Evolutionary conservation across 768 basidiomycete species (phyloP).

Genomic region (Hericium alpestre): DNA sequence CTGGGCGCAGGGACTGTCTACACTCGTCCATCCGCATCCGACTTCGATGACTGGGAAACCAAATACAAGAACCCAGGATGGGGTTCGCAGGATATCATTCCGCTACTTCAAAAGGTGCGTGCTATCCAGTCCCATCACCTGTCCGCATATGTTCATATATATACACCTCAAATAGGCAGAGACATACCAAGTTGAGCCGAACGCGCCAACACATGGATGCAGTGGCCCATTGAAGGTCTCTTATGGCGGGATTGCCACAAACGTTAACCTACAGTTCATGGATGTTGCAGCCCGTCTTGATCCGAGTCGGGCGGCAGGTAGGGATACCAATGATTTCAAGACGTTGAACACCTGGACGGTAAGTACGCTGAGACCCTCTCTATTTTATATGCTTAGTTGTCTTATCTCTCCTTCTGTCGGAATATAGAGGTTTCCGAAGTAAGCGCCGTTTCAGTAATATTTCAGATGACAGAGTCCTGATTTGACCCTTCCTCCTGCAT

Average conservation of each 20-base stretch:
- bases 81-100: constrained; percentile 47
- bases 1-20: constrained; percentile 28
- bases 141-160: not conserved
- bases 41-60: constrained; percentile 54
- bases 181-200: constrained; percentile 24
- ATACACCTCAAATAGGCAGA: constrained; percentile 21
- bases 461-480: not conserved
- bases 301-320: constrained; percentile 11
- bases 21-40: constrained; percentile 47
- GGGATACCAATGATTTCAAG: constrained; percentile 16
- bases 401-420: not conserved
- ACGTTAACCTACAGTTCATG: constrained; percentile 19
- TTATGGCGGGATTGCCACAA: constrained; percentile 14
- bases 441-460: constrained; percentile 1
- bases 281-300: constrained; percentile 17
- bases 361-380: not conserved
- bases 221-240: constrained; percentile 33
- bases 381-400: too few species aligned
- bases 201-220: constrained; percentile 32
- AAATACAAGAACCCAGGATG: constrained; percentile 46
- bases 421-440: constrained; percentile 49
- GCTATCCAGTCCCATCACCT: not conserved
- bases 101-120: constrained; percentile 44
- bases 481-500: not conserved
- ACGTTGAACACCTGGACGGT: constrained; percentile 19